A percentile compares a stretch with the other conserved stretches of the same genome.
Evolutionary conservation across 352 stramenopile genomes (phyloP).

Genomic region (Phytopythium litorale): DNA sequence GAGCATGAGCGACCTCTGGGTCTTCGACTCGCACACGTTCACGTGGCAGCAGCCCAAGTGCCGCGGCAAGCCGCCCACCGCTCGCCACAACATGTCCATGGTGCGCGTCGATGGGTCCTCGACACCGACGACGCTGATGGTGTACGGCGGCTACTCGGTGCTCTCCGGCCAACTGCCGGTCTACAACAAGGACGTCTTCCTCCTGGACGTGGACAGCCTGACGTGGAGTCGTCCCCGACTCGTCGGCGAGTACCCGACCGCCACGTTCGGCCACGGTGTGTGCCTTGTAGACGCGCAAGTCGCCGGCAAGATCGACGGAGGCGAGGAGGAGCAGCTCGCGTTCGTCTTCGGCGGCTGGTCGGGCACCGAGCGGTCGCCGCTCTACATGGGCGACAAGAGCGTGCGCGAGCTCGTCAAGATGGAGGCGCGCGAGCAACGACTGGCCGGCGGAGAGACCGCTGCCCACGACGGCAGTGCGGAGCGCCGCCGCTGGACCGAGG

Average conservation of each 20-base stretch:
- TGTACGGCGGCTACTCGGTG: constrained; percentile 81
- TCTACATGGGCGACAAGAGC: constrained; percentile 77
- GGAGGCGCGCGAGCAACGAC: constrained; percentile 50
- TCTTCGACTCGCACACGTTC: constrained; percentile 65
- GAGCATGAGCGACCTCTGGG: constrained; percentile 74
- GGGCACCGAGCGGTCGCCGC: constrained; percentile 62
- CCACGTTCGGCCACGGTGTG: constrained; percentile 56
- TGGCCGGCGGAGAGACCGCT: constrained; percentile 25
- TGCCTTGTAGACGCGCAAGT: constrained; percentile 9
- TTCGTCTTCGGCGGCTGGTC: constrained; percentile 74
- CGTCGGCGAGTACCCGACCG: constrained; percentile 61
- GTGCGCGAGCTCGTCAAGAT: constrained; percentile 53
- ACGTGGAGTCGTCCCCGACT: constrained; percentile 66
- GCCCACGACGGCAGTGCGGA: constrained; percentile 12
- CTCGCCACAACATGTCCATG: constrained; percentile 78
- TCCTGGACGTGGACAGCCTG: constrained; percentile 49
- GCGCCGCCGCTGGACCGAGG: constrained; percentile 26
- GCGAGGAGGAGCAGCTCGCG: constrained; percentile 28
- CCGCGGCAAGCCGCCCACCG: constrained; percentile 51
- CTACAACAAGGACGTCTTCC: constrained; percentile 77
- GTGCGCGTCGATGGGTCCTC: constrained; percentile 7
- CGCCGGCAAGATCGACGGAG: constrained; percentile 15
- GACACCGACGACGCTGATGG: constrained; percentile 29
- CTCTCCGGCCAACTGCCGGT: constrained; percentile 38
- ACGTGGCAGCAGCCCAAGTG: constrained; percentile 72